Percentiles rank a stretch among this genome's conserved stretches.
These are phyloP conservation scores for Arthrobotrys pseudoclavata DNA, from an alignment of 2,329 filamentous ascomycete species.

Conservation along the genomic window DNA sequence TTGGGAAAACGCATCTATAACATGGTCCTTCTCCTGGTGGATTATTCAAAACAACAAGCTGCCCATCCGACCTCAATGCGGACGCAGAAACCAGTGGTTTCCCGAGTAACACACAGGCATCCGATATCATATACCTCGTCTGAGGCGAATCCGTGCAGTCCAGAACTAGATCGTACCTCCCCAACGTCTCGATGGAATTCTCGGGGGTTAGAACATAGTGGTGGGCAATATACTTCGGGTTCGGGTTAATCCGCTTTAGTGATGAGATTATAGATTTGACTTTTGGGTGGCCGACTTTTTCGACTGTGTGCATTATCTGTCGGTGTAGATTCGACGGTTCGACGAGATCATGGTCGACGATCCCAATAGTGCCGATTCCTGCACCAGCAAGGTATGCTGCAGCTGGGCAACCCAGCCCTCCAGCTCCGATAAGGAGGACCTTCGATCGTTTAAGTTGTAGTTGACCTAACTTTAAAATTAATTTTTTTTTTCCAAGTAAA, in stretches of 20 bases:
- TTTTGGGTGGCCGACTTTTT: slow-evolving; percentile 80
- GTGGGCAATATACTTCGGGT: slow-evolving; percentile 76
- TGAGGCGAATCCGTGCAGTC: slow-evolving; percentile 97
- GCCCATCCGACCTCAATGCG: slow-evolving; percentile 87
- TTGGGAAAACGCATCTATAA: slow-evolving; percentile 93
- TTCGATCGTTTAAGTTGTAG: slow-evolving; percentile 77
- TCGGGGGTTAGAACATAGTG: slow-evolving; percentile 75
- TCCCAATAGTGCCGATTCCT: slow-evolving; percentile 79
- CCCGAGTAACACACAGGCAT: slow-evolving; percentile 82
- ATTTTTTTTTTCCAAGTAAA: slow-evolving; percentile 10
- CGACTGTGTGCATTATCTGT: slow-evolving; percentile 83
- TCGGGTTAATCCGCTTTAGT: slow-evolving; percentile 78
- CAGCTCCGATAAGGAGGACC: slow-evolving; percentile 86
- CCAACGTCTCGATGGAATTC: slow-evolving; percentile 77
- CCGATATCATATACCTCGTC: slow-evolving; percentile 91
- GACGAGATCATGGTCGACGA: slow-evolving; percentile 89
- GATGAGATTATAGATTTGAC: slow-evolving; percentile 80
- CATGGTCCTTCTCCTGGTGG: slow-evolving; percentile 84
- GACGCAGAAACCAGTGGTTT: slow-evolving; percentile 91
- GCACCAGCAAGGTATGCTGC: slow-evolving; percentile 92
- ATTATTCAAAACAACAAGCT: slow-evolving; percentile 88
- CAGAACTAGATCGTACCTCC: slow-evolving; percentile 83
- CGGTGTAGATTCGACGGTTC: slow-evolving; percentile 93
- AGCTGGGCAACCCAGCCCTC: slow-evolving; percentile 91
- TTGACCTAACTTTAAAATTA: slow-evolving; percentile 73